These are phyloP conservation scores for Volvox reticuliferus DNA, from an alignment of 139 green algal genomes.

Conservation along the genomic window DNA sequence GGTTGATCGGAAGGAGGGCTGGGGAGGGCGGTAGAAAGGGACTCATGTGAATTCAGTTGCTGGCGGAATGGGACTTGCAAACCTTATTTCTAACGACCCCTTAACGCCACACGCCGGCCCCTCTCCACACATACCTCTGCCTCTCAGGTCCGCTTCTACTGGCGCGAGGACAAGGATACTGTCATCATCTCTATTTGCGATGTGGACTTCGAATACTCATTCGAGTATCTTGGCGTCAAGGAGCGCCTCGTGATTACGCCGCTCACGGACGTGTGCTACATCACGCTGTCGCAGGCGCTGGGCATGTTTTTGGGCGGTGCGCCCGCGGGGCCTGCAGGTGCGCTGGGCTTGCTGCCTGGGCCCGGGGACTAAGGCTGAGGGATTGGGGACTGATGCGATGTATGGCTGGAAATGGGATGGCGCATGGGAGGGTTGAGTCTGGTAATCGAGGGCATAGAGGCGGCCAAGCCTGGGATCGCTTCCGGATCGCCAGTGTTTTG, in stretches of 20 bases:
- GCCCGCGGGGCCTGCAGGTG: conserved; percentile 89
- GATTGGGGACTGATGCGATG: background rate
- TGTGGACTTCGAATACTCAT: conserved; percentile 98
- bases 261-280: conserved; percentile 97
- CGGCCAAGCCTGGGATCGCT: too few relatives aligned
- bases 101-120: too few relatives aligned
- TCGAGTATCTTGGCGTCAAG: conserved; percentile 96
- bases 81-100: too few relatives aligned
- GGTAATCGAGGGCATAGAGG: background rate
- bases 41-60: too few relatives aligned
- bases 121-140: background rate
- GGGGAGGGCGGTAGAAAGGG: too few relatives aligned
- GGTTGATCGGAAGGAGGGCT: background rate
- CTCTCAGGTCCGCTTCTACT: conserved; percentile 90
- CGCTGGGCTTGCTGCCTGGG: background rate
- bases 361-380: background rate
- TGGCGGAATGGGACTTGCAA: too few relatives aligned
- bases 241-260: conserved; percentile 97
- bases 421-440: background rate
- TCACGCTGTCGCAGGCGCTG: conserved; percentile 94
- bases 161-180: conserved; percentile 93
- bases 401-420: background rate
- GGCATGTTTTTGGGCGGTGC: conserved; percentile 97
- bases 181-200: conserved; percentile 97
- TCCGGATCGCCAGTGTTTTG: too few relatives aligned